A percentile compares a stretch with the other conserved stretches of the same genome.
Conservation (phyloP, 1,139 yeast genomes). For the Suhomyces choctaworum region DNA sequence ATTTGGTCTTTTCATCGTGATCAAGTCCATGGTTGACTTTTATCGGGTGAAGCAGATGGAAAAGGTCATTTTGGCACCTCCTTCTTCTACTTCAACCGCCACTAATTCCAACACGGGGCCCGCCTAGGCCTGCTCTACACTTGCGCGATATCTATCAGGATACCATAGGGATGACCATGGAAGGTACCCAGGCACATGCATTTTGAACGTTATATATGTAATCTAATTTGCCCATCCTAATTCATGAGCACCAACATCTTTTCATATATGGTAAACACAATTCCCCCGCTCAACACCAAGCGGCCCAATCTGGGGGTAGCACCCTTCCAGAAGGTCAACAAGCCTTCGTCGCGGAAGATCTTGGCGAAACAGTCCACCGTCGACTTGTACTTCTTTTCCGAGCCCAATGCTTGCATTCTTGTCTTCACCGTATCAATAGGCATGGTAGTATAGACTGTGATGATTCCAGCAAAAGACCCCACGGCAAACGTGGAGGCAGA, state of each 20-base stretch:
- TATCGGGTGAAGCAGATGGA: slow-evolving; percentile 79
- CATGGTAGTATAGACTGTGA: slow-evolving; percentile 96
- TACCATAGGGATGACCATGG: no score
- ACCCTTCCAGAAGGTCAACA: slow-evolving; percentile 94
- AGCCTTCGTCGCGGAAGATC: slow-evolving; percentile 86
- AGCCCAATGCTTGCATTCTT: slow-evolving; percentile 93
- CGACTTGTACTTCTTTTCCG: slow-evolving; percentile 66
- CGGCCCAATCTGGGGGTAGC: slow-evolving; percentile 96
- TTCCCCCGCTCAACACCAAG: slow-evolving; percentile 89
- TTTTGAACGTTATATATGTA: slow-evolving; percentile 1
- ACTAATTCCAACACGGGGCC: slow-evolving; percentile 6
- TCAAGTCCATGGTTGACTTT: slow-evolving; percentile 71
- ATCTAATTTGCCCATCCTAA: slow-evolving; percentile 1
- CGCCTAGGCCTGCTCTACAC: no score
- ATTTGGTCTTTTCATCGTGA: slow-evolving; percentile 64
- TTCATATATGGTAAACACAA: slow-evolving; percentile 92
- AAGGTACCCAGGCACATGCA: neutral
- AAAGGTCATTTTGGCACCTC: slow-evolving; percentile 54
- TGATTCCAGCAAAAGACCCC: slow-evolving; percentile 90
- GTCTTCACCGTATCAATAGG: slow-evolving; percentile 98
- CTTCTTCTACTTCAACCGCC: slow-evolving; percentile 11
- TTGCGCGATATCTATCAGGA: no score
- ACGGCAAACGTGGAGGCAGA: slow-evolving; percentile 80
- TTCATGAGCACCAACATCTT: slow-evolving; percentile 67
- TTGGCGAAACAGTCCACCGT: slow-evolving; percentile 80